phyloP scores from a whole-genome alignment of 2,329 filamentous ascomycete genomes.

The Samsoniella hepiali region DNA sequence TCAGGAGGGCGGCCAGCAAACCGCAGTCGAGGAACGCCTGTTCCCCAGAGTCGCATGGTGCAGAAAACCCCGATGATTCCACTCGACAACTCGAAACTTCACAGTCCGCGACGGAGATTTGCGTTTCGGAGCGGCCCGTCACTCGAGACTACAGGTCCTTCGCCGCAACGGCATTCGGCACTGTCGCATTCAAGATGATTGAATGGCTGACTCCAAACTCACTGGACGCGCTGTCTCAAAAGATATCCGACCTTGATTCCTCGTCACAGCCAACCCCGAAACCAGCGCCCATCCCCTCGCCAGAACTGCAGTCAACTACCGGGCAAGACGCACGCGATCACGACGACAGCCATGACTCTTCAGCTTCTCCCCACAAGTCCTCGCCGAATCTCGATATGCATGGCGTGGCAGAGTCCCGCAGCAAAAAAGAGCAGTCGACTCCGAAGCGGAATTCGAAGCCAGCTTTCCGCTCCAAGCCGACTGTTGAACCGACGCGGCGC shows the following conservation, averaged over 20 bases:
- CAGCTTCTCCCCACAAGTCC: neutral
- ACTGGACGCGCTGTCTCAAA: slow-evolving; percentile 47
- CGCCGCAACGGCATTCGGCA: slow-evolving; percentile 61
- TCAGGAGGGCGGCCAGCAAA: neutral
- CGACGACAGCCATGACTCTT: neutral
- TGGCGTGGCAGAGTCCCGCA: neutral
- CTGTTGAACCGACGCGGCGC: slow-evolving; percentile 19
- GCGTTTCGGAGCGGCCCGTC: slow-evolving; percentile 43
- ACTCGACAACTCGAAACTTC: slow-evolving; percentile 4
- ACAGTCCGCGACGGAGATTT: slow-evolving; percentile 27
- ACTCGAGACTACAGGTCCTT: slow-evolving; percentile 59
- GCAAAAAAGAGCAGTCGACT: slow-evolving; percentile 2
- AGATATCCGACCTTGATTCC: slow-evolving; percentile 22
- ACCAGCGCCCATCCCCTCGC: neutral
- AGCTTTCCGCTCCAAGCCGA: slow-evolving; percentile 22
- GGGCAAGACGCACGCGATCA: slow-evolving; percentile 7
- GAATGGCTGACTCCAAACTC: slow-evolving; percentile 65
- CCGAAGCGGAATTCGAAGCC: slow-evolving; percentile 22
- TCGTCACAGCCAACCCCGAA: neutral
- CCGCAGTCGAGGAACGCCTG: neutral
- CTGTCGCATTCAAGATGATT: slow-evolving; percentile 65
- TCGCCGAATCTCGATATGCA: neutral
- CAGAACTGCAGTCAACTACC: neutral
- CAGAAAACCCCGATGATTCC: neutral
- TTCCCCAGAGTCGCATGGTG: neutral